Base-by-base conservation (phyloP, 257 asterid species). In the Ilex aquifolium region DNA sequence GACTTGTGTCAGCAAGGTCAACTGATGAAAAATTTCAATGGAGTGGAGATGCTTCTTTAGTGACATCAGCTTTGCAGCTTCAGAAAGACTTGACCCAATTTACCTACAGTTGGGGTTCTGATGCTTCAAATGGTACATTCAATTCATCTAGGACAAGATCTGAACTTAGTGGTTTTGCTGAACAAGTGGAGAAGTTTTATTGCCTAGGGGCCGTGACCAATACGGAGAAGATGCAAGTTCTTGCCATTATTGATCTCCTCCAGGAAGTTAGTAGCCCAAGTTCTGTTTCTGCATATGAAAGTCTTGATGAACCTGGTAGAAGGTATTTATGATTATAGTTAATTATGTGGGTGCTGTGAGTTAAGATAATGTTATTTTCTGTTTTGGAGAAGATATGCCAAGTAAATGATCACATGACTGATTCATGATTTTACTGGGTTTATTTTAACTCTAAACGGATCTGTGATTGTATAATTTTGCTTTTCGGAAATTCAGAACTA, bases 271-370 rank as follows among this genome's bases (percentile, higher is more conserved):
- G 83, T 63, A 67, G 75, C 70, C 80, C 84, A 16, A 73, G 77
- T 42, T 70, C 81, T 54, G 67, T 72, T 65, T 92, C 97, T 77
- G 91, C 88, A 65, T 89, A 82, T 82, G 88, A 80, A 76, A 83
- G 97, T 74, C 96, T 92, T 72, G 99, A 92, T 80, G 99, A 85
- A 66, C 83, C 95, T 72, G 97, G 97, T 71, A 80, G 90, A 77
- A 89, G 95, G 99, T 87, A 81, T 30, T 63, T 59, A 53, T 62
- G 40, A 32, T 51, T 63, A 57, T 49, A 62, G 62, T 36, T 54
- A 62, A 65, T 36, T 54, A 9, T 69, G 64, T 57, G 31, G 54
- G 56, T 60, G 15, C 59, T 57, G 15, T 39, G 44, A 13, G 21
- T 53, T 68, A 21, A 21, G 27, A 54, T 48, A 10, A 44, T 65